phyloP scores from a whole-genome alignment of 331 rosid genomes.

The Pyrus hybrid region DNA sequence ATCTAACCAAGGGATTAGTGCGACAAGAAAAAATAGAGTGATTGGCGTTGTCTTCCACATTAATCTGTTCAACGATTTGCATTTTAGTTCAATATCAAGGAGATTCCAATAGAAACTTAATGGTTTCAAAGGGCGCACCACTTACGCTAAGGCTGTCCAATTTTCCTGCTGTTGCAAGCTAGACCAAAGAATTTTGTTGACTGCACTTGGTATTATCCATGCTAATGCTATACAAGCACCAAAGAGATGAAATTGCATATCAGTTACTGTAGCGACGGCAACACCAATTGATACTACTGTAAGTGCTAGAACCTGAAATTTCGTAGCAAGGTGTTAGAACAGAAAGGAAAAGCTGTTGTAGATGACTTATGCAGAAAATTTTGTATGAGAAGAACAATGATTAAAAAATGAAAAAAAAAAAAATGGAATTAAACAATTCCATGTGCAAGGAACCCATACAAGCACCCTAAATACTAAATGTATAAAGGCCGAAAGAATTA shows the following conservation, averaged over 20 bases:
- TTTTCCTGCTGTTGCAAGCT: conserved; percentile 85
- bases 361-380: neutral
- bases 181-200: conserved; percentile 93
- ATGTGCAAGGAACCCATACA: neutral
- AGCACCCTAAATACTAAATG: neutral
- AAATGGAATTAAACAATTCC: neutral
- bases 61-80: conserved; percentile 40
- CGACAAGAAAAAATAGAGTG: conserved; percentile 60
- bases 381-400: neutral
- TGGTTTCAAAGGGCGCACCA: neutral
- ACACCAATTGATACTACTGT: conserved; percentile 69
- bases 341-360: neutral
- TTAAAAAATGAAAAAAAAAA: neutral
- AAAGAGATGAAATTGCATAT: conserved; percentile 70
- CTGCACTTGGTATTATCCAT: conserved; percentile 88
- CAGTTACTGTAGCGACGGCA: conserved; percentile 87
- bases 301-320: conserved; percentile 63
- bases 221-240: conserved; percentile 92
- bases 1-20: conserved; percentile 80
- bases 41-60: conserved; percentile 98
- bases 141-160: conserved; percentile 92
- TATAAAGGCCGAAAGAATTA: neutral
- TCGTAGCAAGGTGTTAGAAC: conserved; percentile 3
- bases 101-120: neutral
- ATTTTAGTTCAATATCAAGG: conserved; percentile 7